Evolutionary conservation across 192 early-diverging fungal species (phyloP).

Genomic region (Geranomyces michiganensis): DNA sequence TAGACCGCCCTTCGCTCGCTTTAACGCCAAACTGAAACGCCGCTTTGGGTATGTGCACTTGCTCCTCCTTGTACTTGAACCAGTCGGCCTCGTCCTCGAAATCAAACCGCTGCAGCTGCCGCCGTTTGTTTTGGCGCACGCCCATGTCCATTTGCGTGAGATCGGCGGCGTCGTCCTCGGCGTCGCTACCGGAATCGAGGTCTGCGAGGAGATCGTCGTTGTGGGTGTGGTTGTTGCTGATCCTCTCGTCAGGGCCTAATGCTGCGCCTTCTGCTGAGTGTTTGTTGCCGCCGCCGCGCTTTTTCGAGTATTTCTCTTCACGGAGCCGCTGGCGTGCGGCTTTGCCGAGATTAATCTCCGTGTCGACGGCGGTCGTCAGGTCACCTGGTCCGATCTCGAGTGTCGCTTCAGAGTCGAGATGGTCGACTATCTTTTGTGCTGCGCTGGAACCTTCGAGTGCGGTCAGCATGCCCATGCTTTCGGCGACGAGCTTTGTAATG

Average conservation of each 20-base stretch:
- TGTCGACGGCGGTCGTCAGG: neutral
- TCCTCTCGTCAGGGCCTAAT: neutral
- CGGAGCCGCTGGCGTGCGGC: neutral
- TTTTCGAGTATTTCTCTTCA: neutral
- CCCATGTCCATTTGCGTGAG: slow-evolving; percentile 68
- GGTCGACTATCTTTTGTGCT: slow-evolving; percentile 24
- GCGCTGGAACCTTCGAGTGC: slow-evolving; percentile 31
- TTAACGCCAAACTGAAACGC: slow-evolving; percentile 80
- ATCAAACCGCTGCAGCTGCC: slow-evolving; percentile 71
- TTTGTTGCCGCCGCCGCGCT: neutral
- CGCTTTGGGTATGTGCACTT: slow-evolving; percentile 74
- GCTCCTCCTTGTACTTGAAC: slow-evolving; percentile 69
- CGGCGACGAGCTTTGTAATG: neutral
- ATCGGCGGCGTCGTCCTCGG: slow-evolving; percentile 40
- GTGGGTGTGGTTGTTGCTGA: neutral
- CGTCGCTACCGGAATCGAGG: slow-evolving; percentile 40
- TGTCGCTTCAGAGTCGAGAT: slow-evolving; percentile 1
- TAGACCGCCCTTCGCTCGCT: slow-evolving; percentile 53
- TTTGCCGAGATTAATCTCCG: neutral
- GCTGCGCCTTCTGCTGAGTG: no score
- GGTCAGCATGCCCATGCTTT: slow-evolving; percentile 36
- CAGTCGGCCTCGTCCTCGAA: slow-evolving; percentile 82
- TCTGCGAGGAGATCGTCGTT: slow-evolving; percentile 36
- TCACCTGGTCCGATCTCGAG: slow-evolving; percentile 1
- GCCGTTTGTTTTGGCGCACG: slow-evolving; percentile 68